Conservation (phyloP, 345 rosid species). For the Populus ilicifolia region DNA sequence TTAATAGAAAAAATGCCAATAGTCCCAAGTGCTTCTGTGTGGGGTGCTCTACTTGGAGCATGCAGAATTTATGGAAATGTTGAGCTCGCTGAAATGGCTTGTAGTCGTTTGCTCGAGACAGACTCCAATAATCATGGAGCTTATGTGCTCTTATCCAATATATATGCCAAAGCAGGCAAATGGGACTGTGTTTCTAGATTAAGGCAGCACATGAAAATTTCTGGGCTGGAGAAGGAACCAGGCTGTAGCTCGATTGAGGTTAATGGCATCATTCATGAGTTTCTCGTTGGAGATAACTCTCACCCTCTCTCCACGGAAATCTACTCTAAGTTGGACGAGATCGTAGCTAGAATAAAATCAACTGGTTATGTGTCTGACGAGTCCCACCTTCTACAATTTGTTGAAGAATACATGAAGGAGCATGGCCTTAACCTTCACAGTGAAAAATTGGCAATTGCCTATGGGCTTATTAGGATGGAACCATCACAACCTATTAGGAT, state of each 20-base stretch:
- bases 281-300: constrained; percentile 53
- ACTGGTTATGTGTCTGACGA: constrained; percentile 50
- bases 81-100: constrained; percentile 58
- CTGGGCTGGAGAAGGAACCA: constrained; percentile 60
- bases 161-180: constrained; percentile 58
- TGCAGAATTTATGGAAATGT: constrained; percentile 63
- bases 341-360: constrained; percentile 36
- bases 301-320: constrained; percentile 52
- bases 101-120: constrained; percentile 48
- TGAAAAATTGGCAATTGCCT: constrained; percentile 66
- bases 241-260: constrained; percentile 81
- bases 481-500: constrained; percentile 49
- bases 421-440: constrained; percentile 60
- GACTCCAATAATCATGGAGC: constrained; percentile 63
- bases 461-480: constrained; percentile 47
- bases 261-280: constrained; percentile 56
- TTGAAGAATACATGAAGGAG: constrained; percentile 60
- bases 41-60: constrained; percentile 77
- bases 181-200: constrained; percentile 56
- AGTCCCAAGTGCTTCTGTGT: constrained; percentile 46
- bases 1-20: constrained; percentile 61
- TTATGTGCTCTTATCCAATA: constrained; percentile 58
- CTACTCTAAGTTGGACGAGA: constrained; percentile 52
- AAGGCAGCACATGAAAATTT: constrained; percentile 61
- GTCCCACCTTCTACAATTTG: constrained; percentile 57